Evolutionary conservation across 352 stramenopile genomes (phyloP), one percentile per base, ranked within the genome.

Genomic region (Pythium dissotocum): DNA sequence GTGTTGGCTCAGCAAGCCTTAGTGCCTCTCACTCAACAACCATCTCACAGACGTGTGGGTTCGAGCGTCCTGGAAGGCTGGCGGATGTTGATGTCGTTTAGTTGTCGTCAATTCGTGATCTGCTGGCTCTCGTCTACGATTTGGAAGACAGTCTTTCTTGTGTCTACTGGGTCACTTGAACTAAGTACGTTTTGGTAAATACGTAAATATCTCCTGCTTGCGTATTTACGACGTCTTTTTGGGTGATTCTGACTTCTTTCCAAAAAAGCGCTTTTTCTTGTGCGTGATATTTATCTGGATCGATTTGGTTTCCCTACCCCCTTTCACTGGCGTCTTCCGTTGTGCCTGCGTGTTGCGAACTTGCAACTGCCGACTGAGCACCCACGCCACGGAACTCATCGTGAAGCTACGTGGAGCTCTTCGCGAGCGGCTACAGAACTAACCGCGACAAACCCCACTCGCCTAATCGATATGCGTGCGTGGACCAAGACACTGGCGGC

Each of bases 381-480:
- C 28, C 0, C 21, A 12, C 3, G 16, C 44, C 16, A 52, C 7
- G 44, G 18, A 52, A 52, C 44, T 52, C 44, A 52, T 16, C 44
- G 16, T 52, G 40, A 49, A 40, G 35, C 35, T 28, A 52, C 44
- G 44, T 52, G 44, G 44, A 52, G 44, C 44, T 52, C 44, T 52
- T 52, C 6, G 44, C 28, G 44, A 52, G 44, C 24, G 44, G 44
- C 44, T 44, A 44, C 38, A 44, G 12, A 14, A 18, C 28, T 30
- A 30, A 30, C 28, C 13, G 38, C 35, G 16, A 5, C 13, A 16
- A 18, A 44, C 38, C 38, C 5, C 38, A 44, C 16, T 1, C 38
- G 38, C 35, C n/a, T 16, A 55, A 24, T 35, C 6, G 61, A 49
- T 4, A 71, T 71, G 65, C 65, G 57, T 28, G 21, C 52, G 51